Base-by-base conservation (phyloP, 768 basidiomycete species). In the Termitomyces sp. region DNA sequence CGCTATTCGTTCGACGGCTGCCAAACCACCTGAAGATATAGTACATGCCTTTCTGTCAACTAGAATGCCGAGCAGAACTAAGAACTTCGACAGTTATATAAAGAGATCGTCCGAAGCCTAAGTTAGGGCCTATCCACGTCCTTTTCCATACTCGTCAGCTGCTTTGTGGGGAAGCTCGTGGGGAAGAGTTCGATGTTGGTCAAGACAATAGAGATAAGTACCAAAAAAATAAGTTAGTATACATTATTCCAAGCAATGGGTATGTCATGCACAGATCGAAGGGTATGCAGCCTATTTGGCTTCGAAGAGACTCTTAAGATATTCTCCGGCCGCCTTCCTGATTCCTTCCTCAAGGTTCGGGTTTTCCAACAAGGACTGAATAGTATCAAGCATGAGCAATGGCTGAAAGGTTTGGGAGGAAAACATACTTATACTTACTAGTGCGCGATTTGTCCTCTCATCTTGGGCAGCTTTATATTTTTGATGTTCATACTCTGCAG, bases 281-380 rank as follows among this genome's bases (percentile, higher is more conserved):
- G 54, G 57, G 52, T 29, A 53, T 53, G 32, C 31, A 53, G 46
- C 51, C 57, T 62, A 77, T 57, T 81, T 78, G 48, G 71, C 63
- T 31, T 72, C 66, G 59, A 89, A 85, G 29, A 89, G 71, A 65
- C 81, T 85, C 71, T 86, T 87, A 62, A 90, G 71, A 71, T 87
- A 90, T 49, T 89, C 87, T 42, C 83, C 78, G 3, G 87, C 88
- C 5, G 83, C 83, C 62, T 83, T 81, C 68, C 82, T 85, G 53
- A 89, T 76, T 11, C 77, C 75, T n/a, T 76, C 75, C 59, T 89
- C 86, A 8, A 83, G 76, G 37, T 71, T 73, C 6, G 80, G 77
- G 60, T 84, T 88, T 21, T 77, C 75, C 60, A 91, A 70, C 40
- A 91, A 59, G 51, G 88, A 86, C 75, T 81, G 49, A 11, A 50